These are phyloP conservation scores for Xylariomycetidae sp. DNA, from an alignment of 2,329 filamentous ascomycete genomes.

Conservation along the genomic window DNA sequence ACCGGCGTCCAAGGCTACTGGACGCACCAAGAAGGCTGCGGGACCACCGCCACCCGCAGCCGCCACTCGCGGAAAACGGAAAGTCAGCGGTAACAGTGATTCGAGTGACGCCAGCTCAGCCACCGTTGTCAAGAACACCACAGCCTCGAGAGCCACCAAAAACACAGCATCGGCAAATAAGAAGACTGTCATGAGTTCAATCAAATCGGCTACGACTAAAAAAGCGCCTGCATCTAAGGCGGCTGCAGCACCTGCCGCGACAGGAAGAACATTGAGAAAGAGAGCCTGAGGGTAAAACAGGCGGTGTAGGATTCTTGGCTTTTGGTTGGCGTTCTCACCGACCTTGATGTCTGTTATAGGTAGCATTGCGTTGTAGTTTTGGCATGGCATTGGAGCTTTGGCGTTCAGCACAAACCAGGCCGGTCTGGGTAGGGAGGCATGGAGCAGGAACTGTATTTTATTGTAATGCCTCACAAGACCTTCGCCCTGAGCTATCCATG, in stretches of 20 bases:
- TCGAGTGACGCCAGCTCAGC: conserved; percentile 58
- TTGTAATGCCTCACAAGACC: no score
- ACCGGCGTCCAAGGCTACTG: conserved; percentile 24
- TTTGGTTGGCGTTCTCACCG: no score
- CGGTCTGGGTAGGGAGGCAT: no score
- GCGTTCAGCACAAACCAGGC: no score
- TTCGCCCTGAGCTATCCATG: no score
- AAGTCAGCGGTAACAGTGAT: conserved; percentile 55
- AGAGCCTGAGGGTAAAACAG: conserved; percentile 30
- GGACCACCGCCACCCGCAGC: conserved; percentile 32
- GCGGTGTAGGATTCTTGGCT: conserved; percentile 1
- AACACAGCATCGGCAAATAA: conserved; percentile 36
- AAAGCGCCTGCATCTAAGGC: conserved; percentile 41
- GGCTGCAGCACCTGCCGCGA: conserved; percentile 34
- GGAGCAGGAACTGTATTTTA: no score
- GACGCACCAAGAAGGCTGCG: conserved; percentile 26
- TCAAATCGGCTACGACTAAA: conserved; percentile 44
- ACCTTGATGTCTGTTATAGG: no score
- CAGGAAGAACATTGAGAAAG: conserved; percentile 48
- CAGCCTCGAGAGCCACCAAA: conserved; percentile 31
- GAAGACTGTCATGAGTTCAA: conserved; percentile 48
- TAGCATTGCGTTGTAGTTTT: no score
- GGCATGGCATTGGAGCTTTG: no score
- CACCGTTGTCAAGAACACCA: conserved; percentile 54
- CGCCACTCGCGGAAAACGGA: conserved; percentile 42